These are phyloP conservation scores for Pterulicium gracile DNA, from an alignment of 1,284 basidiomycete genomes.

Conservation along the genomic window DNA sequence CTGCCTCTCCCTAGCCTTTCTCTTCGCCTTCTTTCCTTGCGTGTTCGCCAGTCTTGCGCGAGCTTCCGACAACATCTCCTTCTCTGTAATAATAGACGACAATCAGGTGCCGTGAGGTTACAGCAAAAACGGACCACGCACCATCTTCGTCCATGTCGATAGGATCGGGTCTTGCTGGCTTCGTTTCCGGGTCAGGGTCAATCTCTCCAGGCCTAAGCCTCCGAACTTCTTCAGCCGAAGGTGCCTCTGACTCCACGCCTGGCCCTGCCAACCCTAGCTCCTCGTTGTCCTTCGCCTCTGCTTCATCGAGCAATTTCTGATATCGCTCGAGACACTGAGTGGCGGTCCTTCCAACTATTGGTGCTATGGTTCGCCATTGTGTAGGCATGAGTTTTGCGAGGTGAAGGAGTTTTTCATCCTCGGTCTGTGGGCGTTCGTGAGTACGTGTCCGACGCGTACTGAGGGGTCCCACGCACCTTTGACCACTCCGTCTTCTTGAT, in stretches of 20 bases:
- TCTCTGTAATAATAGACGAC: slow-evolving; percentile 47
- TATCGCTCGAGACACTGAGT: slow-evolving; percentile 98
- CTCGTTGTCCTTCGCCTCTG: slow-evolving; percentile 89
- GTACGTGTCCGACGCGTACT: slow-evolving; percentile 2
- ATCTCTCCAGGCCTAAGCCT: slow-evolving; percentile 92
- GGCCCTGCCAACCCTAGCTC: slow-evolving; percentile 86
- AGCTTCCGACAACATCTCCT: slow-evolving; percentile 99
- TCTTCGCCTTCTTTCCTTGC: slow-evolving; percentile 98
- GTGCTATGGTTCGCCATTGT: slow-evolving; percentile 99
- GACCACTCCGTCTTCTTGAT: slow-evolving; percentile 99
- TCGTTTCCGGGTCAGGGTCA: slow-evolving; percentile 98
- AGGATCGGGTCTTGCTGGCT: slow-evolving; percentile 95
- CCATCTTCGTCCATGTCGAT: slow-evolving; percentile 99
- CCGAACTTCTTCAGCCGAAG: slow-evolving; percentile 85
- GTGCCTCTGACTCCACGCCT: slow-evolving; percentile 59
- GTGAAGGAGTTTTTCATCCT: slow-evolving; percentile 98
- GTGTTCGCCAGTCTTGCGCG: slow-evolving; percentile 97
- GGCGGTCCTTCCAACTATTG: slow-evolving; percentile 97
- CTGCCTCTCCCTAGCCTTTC: slow-evolving; percentile 94
- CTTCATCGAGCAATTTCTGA: slow-evolving; percentile 95
- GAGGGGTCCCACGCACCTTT: slow-evolving; percentile 46
- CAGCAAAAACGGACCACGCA: slow-evolving; percentile 21
- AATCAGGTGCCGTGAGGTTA: slow-evolving; percentile 4
- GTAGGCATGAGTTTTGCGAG: slow-evolving; percentile 99
- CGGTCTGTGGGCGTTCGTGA: slow-evolving; percentile 41